Conservation (phyloP, 2,329 filamentous ascomycete species). For the Aspergillus calidoustus region DNA sequence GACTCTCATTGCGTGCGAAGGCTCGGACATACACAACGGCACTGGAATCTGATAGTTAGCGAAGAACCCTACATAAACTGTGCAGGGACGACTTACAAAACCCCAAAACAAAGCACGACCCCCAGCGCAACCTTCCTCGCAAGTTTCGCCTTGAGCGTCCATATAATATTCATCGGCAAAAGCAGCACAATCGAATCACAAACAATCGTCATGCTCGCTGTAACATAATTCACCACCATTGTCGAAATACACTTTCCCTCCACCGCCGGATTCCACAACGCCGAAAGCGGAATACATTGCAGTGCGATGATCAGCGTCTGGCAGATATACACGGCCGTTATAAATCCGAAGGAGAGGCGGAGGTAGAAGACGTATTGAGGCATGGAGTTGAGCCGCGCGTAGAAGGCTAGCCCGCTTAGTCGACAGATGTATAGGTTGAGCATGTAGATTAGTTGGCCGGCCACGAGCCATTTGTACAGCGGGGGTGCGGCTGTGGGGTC, state of each 20-base stretch:
- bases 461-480: constrained; percentile 28
- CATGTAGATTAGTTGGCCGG: constrained; percentile 27
- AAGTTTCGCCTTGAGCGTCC: constrained; percentile 21
- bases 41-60: background rate
- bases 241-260: constrained; percentile 23
- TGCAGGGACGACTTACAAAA: constrained; percentile 18
- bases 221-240: constrained; percentile 21
- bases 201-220: constrained; percentile 22
- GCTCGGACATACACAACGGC: constrained; percentile 13
- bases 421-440: constrained; percentile 25
- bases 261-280: constrained; percentile 17
- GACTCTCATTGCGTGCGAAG: too few relatives aligned
- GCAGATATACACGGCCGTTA: constrained; percentile 23
- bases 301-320: constrained; percentile 27
- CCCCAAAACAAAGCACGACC: constrained; percentile 23
- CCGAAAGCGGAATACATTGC: constrained; percentile 27
- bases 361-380: constrained; percentile 19
- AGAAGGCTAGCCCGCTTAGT: constrained; percentile 27
- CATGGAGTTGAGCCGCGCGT: constrained; percentile 27
- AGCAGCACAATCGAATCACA: constrained; percentile 27
- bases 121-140: constrained; percentile 18
- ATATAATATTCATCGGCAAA: constrained; percentile 24
- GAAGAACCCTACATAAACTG: background rate
- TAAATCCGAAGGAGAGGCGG: constrained; percentile 20
- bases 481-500: constrained; percentile 11